These are phyloP conservation scores for Tillandsia leiboldiana DNA, from an alignment of 176 grass and related monocot species.

Conservation along the genomic window DNA sequence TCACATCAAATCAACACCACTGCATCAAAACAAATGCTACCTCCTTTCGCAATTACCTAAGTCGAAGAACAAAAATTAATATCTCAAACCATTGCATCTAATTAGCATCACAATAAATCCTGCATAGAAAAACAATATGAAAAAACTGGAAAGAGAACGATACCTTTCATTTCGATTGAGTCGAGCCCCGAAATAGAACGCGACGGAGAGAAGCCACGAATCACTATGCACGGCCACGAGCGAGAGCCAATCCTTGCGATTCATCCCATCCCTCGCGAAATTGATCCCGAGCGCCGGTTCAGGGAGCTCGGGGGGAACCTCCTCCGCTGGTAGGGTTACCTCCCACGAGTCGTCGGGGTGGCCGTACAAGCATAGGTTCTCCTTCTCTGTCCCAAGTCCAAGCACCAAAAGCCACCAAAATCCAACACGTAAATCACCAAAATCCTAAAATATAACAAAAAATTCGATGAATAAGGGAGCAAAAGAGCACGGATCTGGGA, in stretches of 20 bases:
- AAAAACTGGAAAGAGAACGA: not conserved
- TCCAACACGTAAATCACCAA: not conserved
- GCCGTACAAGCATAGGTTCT: slow-evolving; percentile 26
- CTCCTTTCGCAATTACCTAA: not conserved
- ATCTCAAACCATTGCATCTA: not conserved
- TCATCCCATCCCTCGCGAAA: slow-evolving; percentile 29
- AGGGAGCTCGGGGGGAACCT: slow-evolving; percentile 26
- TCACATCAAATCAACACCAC: too few species aligned
- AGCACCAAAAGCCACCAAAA: not conserved
- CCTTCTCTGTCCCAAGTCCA: slow-evolving; percentile 16
- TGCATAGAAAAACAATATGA: not conserved
- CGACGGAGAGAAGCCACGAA: slow-evolving; percentile 26
- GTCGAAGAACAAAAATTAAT: not conserved
- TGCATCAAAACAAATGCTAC: too few species aligned
- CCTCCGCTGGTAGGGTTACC: slow-evolving; percentile 26
- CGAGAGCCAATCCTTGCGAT: slow-evolving; percentile 25
- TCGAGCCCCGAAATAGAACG: slow-evolving; percentile 25
- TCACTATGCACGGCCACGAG: slow-evolving; percentile 27
- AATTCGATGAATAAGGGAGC: not conserved
- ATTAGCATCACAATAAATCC: not conserved
- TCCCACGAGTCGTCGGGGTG: slow-evolving; percentile 21
- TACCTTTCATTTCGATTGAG: slow-evolving; percentile 33
- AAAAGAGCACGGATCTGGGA: slow-evolving; percentile 1
- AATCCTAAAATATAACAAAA: not conserved
- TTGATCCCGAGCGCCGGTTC: slow-evolving; percentile 26